phyloP scores from a whole-genome alignment of 805 yeast species.

The Candida bentonensis region DNA sequence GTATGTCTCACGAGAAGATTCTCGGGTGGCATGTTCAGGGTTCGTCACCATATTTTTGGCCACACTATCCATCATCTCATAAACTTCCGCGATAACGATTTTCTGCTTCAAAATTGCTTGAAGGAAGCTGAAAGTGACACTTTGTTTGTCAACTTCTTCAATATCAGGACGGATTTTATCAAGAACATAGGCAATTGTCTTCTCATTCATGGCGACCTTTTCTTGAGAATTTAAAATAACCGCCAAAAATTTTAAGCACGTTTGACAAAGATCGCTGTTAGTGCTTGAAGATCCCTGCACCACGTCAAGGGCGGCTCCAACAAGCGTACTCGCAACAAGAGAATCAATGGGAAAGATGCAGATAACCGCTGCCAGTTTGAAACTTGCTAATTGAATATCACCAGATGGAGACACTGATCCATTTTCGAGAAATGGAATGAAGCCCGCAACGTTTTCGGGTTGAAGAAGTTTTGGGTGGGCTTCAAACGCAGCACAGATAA shows the following conservation, averaged over 20 bases:
- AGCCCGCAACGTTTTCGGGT: slow-evolving; percentile 49
- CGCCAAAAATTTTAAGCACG: slow-evolving; percentile 60
- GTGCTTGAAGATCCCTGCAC: slow-evolving; percentile 69
- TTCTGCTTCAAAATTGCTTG: slow-evolving; percentile 65
- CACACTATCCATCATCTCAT: slow-evolving; percentile 73
- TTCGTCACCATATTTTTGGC: slow-evolving; percentile 80
- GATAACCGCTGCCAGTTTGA: slow-evolving; percentile 46
- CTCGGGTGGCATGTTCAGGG: slow-evolving; percentile 70
- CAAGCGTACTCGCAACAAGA: slow-evolving; percentile 21
- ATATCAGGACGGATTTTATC: slow-evolving; percentile 70
- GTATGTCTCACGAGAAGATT: slow-evolving; percentile 69
- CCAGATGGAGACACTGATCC: slow-evolving; percentile 58
- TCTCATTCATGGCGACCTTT: slow-evolving; percentile 29
- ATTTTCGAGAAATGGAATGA: slow-evolving; percentile 55
- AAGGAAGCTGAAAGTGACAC: slow-evolving; percentile 73
- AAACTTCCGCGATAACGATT: slow-evolving; percentile 71
- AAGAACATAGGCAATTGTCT: slow-evolving; percentile 60
- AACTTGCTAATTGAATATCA: slow-evolving; percentile 53
- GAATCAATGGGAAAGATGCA: slow-evolving; percentile 50
- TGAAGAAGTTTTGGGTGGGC: slow-evolving; percentile 47
- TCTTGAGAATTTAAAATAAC: slow-evolving; percentile 17
- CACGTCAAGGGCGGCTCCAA: slow-evolving; percentile 27
- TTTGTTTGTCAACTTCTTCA: slow-evolving; percentile 80
- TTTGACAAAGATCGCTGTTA: slow-evolving; percentile 65
- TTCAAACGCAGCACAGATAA: slow-evolving; percentile 55